Conservation (phyloP, 2,329 filamentous ascomycete species). For the Ascochyta rabiei region DNA sequence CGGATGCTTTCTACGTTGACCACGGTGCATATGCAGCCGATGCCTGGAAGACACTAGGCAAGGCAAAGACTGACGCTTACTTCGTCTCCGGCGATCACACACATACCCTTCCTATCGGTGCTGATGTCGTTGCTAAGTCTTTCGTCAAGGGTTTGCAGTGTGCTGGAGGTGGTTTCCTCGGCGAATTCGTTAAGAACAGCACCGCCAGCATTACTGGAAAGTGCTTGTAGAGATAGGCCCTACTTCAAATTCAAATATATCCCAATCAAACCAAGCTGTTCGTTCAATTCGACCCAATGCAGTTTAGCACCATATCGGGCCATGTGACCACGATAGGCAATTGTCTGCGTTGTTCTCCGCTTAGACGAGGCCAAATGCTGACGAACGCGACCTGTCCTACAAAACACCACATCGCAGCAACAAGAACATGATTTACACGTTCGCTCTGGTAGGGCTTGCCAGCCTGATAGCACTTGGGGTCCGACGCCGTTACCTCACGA, state of each 20-base stretch:
- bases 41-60: slow-evolving; percentile 59
- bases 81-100: slow-evolving; percentile 66
- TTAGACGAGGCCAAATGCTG: no score
- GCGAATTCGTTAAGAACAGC: slow-evolving; percentile 46
- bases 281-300: no score
- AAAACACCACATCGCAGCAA: neutral
- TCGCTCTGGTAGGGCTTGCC: neutral
- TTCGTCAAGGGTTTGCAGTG: slow-evolving; percentile 65
- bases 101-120: slow-evolving; percentile 64
- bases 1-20: slow-evolving; percentile 59
- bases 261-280: no score
- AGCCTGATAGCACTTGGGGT: neutral
- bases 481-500: neutral
- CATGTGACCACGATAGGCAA: no score
- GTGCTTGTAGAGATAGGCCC: slow-evolving; percentile 28
- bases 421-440: neutral
- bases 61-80: slow-evolving; percentile 56
- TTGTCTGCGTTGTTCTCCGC: neutral
- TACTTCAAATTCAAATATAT: neutral
- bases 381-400: no score
- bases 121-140: slow-evolving; percentile 61
- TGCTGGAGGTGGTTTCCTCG: slow-evolving; percentile 52
- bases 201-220: slow-evolving; percentile 38
- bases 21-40: slow-evolving; percentile 65
- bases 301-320: no score